Evolutionary conservation across 495 filamentous ascomycete species (phyloP), one percentile per base, ranked within the genome.

Genomic region (Podospora appendiculata): DNA sequence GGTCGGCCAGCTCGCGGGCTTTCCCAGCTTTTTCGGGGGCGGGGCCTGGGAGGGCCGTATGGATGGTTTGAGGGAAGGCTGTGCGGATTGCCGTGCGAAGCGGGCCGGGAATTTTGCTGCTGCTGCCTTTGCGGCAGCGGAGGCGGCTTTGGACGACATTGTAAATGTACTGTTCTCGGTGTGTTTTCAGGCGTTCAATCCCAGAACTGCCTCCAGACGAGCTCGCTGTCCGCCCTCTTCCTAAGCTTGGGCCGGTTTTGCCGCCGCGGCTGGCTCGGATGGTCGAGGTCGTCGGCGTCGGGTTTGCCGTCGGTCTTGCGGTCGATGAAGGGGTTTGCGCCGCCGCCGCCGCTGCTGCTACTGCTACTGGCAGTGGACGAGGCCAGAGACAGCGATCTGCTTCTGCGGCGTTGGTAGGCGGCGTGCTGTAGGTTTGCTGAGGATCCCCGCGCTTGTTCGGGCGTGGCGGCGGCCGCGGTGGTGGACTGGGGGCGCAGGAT

Each of bases 1-100:
- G 18, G 48, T 54, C 14, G 47, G 70, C 52, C 51, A 66, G 65
- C 39, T n/a, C 64, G 66, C 17, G 68, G 43, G 39, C 57, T 69
- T 55, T 32, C 57, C 32, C 11, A n/a, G n/a, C n/a, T n/a, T n/a
- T n/a, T n/a, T n/a, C 12, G 42, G 19, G 3, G 39, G 12, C 9
- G 46, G 36, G 13, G 48, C 8, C 41, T 33, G 12, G 12, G 33
- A 25, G 10, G 19, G 40, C 41, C 40, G 13, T 36, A 25, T 2
- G 25, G 25, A 25, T 25, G 2, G 25, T 25, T 25, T 25, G n/a
- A n/a, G n/a, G n/a, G n/a, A n/a, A n/a, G n/a, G n/a, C n/a, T n/a
- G n/a, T n/a, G n/a, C n/a, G n/a, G n/a, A n/a, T 25, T 25, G 25
- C 2, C 25, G 25, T 2, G 2, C 25, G 25, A 25, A 2, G 25